Base-by-base conservation (phyloP, 2,329 filamentous ascomycete species). In the Fusarium metavorans region DNA sequence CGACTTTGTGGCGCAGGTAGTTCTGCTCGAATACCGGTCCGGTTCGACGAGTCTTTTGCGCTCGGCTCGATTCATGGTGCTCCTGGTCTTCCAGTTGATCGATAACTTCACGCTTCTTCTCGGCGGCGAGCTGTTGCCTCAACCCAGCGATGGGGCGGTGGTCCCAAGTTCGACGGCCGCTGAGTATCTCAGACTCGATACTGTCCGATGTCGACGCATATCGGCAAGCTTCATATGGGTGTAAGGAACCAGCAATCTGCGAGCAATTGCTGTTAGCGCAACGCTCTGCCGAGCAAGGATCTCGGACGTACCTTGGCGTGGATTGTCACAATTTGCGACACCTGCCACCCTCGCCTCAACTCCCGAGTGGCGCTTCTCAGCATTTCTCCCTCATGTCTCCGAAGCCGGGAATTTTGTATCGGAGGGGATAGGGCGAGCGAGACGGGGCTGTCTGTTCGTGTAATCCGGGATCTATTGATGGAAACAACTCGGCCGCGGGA, bases 301-400 rank as follows among this genome's bases (percentile, higher is more conserved):
- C 50, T 63, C 10, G 14, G 50, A 65, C 71, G 37, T 71, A 82
- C 80, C 72, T 75, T 71, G 70, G 64, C 64, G 61, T 71, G 59
- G 54, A 56, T 64, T 60, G 73, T 70, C 66, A 71, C 70, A 67
- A 77, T 66, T 68, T 73, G 75, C 71, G 73, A 73, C 71, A 70
- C 66, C 65, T 69, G 78, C 77, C 77, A 80, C 74, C 75, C 74
- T 73, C 71, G 77, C 67, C 74, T 74, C 77, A 82, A 75, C 79
- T 80, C 77, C 77, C 79, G 77, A 73, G 73, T 77, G 69, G 74
- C 79, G 74, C 78, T 80, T 77, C 78, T 80, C 75, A 83, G 80
- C 82, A 83, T 83, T 71, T 72, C 80, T 81, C 81, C 77, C 71
- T 81, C 81, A 83, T 83, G 68, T 72, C 76, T 79, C 68, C 77